Conservation (phyloP, 345 rosid species). For the Jatropha curcas region DNA sequence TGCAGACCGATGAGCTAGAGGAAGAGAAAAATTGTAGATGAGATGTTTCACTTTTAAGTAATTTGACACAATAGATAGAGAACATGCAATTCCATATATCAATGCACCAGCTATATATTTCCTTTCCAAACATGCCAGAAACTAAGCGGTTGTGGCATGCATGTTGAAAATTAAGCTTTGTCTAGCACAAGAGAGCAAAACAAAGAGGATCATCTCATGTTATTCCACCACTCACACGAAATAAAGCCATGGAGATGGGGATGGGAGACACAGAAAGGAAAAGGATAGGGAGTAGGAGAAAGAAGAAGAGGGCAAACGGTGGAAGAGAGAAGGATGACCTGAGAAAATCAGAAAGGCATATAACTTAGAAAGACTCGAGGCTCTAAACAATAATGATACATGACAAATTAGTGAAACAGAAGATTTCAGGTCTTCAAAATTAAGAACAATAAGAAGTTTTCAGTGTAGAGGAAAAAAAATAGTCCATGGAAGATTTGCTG, state of each 20-base stretch:
- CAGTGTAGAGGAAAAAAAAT: too few relatives aligned
- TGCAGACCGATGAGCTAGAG: conserved; percentile 96
- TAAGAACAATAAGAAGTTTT: background rate
- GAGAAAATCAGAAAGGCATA: background rate
- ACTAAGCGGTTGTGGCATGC: too few relatives aligned
- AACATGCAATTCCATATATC: background rate
- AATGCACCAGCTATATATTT: too few relatives aligned
- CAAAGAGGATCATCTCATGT: background rate
- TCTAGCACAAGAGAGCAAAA: background rate
- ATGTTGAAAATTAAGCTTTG: too few relatives aligned
- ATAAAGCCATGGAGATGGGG: background rate
- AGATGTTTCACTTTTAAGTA: conserved; percentile 6
- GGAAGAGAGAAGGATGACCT: background rate
- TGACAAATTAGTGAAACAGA: background rate
- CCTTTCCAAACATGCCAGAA: too few relatives aligned
- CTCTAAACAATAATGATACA: background rate
- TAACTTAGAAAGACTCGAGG: background rate
- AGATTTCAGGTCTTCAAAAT: background rate
- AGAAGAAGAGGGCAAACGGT: too few relatives aligned
- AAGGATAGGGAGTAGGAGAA: background rate
- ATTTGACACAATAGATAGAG: background rate
- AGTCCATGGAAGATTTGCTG: conserved; percentile 3
- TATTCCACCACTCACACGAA: background rate
- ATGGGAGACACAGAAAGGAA: background rate
- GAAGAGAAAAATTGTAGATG: conserved; percentile 13